Conservation (phyloP, 768 basidiomycete species). For the Lepiota subincarnata region DNA sequence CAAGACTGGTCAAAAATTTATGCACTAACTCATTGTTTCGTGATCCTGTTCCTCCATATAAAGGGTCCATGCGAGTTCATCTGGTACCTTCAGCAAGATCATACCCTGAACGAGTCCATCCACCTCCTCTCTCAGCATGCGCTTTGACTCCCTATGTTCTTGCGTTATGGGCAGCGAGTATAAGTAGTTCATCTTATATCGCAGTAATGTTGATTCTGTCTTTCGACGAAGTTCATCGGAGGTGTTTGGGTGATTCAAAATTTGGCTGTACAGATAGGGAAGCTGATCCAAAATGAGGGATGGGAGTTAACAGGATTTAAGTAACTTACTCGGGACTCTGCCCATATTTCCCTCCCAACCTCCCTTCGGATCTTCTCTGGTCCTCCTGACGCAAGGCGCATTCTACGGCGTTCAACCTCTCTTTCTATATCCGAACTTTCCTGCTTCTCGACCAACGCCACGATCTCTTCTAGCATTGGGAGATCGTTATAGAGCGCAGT, state of each 20-base stretch:
- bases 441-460: conserved; percentile 55
- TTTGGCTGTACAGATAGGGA: conserved; percentile 67
- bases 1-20: conserved; percentile 5
- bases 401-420: conserved; percentile 77
- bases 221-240: conserved; percentile 74
- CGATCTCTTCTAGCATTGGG: conserved; percentile 67
- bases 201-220: conserved; percentile 73
- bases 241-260: conserved; percentile 79
- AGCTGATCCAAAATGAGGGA: conserved; percentile 38
- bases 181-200: conserved; percentile 59
- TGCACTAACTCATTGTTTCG: conserved; percentile 55
- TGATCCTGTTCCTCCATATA: conserved; percentile 73
- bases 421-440: conserved; percentile 55
- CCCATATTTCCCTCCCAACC: conserved; percentile 63
- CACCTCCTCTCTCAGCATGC: conserved; percentile 51
- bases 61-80: conserved; percentile 80
- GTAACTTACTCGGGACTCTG: conserved; percentile 50
- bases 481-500: conserved; percentile 66
- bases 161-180: conserved; percentile 47
- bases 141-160: conserved; percentile 37
- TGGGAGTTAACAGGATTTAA: not conserved
- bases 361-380: conserved; percentile 57
- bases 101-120: conserved; percentile 71
- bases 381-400: conserved; percentile 64
- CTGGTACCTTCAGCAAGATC: conserved; percentile 68